phyloP scores from a whole-genome alignment of 257 asterid genomes.

The Przewalskia tangutica region DNA sequence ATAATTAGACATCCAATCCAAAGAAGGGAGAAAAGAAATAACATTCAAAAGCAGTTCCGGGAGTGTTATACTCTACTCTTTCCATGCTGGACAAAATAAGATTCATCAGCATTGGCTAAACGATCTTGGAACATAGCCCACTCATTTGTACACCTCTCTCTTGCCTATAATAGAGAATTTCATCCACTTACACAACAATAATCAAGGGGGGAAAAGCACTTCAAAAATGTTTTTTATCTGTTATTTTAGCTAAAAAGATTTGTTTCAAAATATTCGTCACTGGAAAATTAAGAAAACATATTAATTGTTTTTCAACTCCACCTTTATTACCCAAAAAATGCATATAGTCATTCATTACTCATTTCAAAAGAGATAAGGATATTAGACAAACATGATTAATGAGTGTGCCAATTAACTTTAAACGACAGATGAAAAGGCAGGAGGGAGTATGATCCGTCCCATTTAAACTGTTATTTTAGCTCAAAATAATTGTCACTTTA shows the following conservation, averaged over 20 bases:
- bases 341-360: too few species aligned
- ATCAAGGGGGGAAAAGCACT: too few species aligned
- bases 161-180: conserved; percentile 36
- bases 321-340: not conserved
- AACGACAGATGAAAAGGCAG: not conserved
- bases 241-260: too few species aligned
- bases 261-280: too few species aligned
- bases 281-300: too few species aligned
- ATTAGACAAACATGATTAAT: not conserved
- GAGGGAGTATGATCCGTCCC: not conserved
- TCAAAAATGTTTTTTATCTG: too few species aligned
- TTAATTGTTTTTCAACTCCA: not conserved
- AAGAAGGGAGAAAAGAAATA: not conserved
- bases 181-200: not conserved
- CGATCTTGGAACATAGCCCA: conserved; percentile 97
- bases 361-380: too few species aligned
- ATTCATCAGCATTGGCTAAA: conserved; percentile 74
- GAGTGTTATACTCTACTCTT: conserved; percentile 10
- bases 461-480: too few species aligned
- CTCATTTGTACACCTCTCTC: conserved; percentile 86
- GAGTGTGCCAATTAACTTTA: not conserved
- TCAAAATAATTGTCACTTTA: too few species aligned
- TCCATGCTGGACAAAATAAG: conserved; percentile 47
- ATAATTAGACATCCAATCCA: not conserved
- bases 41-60: not conserved